phyloP scores from a whole-genome alignment of 495 filamentous ascomycete species.

The Podospora pseudocomata region DNA sequence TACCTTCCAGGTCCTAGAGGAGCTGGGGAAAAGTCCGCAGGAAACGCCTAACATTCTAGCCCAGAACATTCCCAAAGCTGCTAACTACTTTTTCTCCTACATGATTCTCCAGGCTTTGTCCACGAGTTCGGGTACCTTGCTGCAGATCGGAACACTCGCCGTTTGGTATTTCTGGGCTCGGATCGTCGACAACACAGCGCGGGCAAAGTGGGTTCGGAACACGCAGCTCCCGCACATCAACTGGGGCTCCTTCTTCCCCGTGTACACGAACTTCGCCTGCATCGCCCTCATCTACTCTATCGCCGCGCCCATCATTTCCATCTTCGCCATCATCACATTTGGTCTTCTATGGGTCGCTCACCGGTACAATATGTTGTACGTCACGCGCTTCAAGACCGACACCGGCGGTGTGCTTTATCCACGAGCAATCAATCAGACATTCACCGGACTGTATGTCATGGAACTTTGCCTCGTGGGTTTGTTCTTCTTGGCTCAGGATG shows the following conservation, averaged over 20 bases:
- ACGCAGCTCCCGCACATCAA: conserved; percentile 71
- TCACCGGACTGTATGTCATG: conserved; percentile 93
- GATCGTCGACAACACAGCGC: conserved; percentile 78
- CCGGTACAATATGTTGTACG: conserved; percentile 94
- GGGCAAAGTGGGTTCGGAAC: conserved; percentile 84
- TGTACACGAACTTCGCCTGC: conserved; percentile 92
- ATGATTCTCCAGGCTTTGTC: conserved; percentile 92
- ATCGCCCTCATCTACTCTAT: conserved; percentile 92
- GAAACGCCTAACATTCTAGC: conserved; percentile 73
- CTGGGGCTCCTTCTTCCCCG: conserved; percentile 93
- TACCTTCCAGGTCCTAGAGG: conserved; percentile 58
- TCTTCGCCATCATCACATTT: conserved; percentile 95
- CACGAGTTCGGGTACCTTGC: conserved; percentile 80
- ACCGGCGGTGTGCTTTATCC: conserved; percentile 94
- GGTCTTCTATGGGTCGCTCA: conserved; percentile 93
- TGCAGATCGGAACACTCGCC: conserved; percentile 75
- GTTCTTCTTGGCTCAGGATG: conserved; percentile 79
- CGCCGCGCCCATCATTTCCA: conserved; percentile 81
- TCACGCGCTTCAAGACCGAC: conserved; percentile 85
- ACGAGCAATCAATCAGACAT: conserved; percentile 90
- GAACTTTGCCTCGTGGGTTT: conserved; percentile 86
- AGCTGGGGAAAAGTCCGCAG: conserved; percentile 50
- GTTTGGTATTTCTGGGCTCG: conserved; percentile 78
- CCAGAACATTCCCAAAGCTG: conserved; percentile 76
- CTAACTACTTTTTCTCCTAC: conserved; percentile 98